Percentiles rank a stretch among this genome's conserved stretches.
These are phyloP conservation scores for Wickerhamomyces mucosus DNA, from an alignment of 805 yeast species.

Conservation along the genomic window DNA sequence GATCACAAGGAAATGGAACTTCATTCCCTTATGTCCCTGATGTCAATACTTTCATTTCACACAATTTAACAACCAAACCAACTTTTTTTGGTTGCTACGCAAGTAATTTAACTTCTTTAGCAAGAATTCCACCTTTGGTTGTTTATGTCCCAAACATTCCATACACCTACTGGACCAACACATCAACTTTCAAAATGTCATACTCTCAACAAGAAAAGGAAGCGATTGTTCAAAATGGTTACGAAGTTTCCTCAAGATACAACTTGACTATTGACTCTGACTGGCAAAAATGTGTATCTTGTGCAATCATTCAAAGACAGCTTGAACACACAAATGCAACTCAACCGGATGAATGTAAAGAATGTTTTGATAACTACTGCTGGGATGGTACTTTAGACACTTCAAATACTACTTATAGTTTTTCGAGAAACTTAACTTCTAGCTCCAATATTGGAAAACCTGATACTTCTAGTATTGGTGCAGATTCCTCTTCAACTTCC, in stretches of 20 bases:
- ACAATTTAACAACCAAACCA: conserved; percentile 59
- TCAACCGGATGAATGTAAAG: conserved; percentile 54
- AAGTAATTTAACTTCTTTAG: conserved; percentile 44
- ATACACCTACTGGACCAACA: conserved; percentile 54
- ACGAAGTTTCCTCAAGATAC: conserved; percentile 53
- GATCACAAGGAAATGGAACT: conserved; percentile 39
- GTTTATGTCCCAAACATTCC: conserved; percentile 74
- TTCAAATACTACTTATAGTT: not conserved
- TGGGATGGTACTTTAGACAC: conserved; percentile 43
- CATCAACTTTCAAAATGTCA: conserved; percentile 61
- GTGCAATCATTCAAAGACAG: conserved; percentile 72
- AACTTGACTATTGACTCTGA: conserved; percentile 60
- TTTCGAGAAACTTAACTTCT: not conserved
- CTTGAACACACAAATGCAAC: conserved; percentile 51
- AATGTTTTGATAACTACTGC: conserved; percentile 62
- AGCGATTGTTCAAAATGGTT: conserved; percentile 64
- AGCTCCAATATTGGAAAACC: conserved; percentile 3
- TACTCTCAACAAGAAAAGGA: conserved; percentile 49
- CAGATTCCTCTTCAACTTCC: conserved; percentile 3
- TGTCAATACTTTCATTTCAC: conserved; percentile 43
- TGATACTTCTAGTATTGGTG: conserved; percentile 2
- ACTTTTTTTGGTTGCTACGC: conserved; percentile 80
- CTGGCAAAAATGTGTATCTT: conserved; percentile 69
- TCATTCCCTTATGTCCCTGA: conserved; percentile 81
- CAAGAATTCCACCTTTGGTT: conserved; percentile 58